Percentiles rank a stretch among this genome's conserved stretches.
These are phyloP conservation scores for Aureobasidium leucospermi DNA, from an alignment of 2,329 filamentous ascomycete genomes.

Conservation along the genomic window DNA sequence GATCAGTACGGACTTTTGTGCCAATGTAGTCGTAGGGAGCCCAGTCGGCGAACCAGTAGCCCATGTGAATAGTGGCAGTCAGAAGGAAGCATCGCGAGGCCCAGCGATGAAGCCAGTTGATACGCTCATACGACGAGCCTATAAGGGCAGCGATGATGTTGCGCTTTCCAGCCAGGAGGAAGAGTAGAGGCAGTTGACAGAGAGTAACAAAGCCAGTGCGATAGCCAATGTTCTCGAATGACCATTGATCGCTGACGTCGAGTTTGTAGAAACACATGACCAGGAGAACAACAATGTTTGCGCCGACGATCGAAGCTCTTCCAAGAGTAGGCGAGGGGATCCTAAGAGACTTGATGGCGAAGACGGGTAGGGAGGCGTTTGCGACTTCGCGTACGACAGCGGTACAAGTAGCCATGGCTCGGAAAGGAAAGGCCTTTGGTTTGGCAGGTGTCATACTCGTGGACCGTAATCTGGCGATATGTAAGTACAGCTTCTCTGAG, in stretches of 20 bases:
- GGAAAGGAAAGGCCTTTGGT: constrained; percentile 44
- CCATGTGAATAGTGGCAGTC: constrained; percentile 62
- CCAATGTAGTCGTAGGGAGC: constrained; percentile 51
- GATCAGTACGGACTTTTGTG: constrained; percentile 53
- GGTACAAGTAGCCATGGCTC: constrained; percentile 44
- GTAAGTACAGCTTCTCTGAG: background rate
- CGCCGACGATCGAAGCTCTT: constrained; percentile 32
- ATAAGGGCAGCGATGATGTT: constrained; percentile 55
- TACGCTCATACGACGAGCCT: constrained; percentile 58
- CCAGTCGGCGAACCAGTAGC: constrained; percentile 62
- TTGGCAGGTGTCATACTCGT: constrained; percentile 42
- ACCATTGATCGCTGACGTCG: constrained; percentile 41
- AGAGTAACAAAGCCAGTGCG: constrained; percentile 48
- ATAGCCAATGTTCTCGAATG: constrained; percentile 51
- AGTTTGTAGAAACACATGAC: constrained; percentile 50
- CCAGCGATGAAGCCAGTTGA: constrained; percentile 71
- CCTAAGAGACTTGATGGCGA: constrained; percentile 28
- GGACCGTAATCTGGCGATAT: constrained; percentile 36
- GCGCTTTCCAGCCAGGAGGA: constrained; percentile 48
- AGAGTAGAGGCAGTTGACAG: constrained; percentile 48
- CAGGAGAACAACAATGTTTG: constrained; percentile 46
- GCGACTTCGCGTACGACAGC: constrained; percentile 48
- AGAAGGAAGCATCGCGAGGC: constrained; percentile 61
- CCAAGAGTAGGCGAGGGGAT: constrained; percentile 35
- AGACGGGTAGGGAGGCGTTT: constrained; percentile 37